Conservation (phyloP, 2,329 filamentous ascomycete genomes). For the Niveomyces coronatus region DNA sequence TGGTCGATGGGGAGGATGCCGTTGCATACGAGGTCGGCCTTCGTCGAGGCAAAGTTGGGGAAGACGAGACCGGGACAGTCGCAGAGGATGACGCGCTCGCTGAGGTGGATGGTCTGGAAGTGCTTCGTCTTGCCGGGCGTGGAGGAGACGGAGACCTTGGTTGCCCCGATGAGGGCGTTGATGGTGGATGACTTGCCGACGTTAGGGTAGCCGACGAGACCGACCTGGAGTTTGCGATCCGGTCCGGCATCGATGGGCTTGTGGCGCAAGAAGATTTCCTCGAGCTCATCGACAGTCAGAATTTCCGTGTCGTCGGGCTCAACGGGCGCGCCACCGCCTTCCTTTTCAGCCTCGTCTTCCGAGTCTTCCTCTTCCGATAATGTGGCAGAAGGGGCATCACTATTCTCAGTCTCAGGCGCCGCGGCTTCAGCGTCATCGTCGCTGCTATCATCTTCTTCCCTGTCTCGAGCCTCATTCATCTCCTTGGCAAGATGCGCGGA, state of each 20-base stretch:
- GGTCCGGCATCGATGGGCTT: constrained; percentile 40
- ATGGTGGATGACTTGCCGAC: constrained; percentile 99
- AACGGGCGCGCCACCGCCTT: constrained; percentile 17
- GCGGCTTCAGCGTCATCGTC: constrained; percentile 19
- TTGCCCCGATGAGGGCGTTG: constrained; percentile 95
- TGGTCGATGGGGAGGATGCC: constrained; percentile 95
- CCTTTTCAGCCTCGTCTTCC: constrained; percentile 15
- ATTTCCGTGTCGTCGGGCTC: constrained; percentile 61
- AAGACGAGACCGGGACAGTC: constrained; percentile 99
- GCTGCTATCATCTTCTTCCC: constrained; percentile 37
- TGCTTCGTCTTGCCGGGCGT: constrained; percentile 99
- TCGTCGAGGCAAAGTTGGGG: constrained; percentile 93
- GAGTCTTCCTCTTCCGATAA: constrained; percentile 16
- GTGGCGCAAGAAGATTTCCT: constrained; percentile 75
- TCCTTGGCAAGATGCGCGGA: constrained; percentile 89
- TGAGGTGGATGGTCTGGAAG: constrained; percentile 95
- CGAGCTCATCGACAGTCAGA: constrained; percentile 84
- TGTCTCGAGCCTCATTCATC: constrained; percentile 61
- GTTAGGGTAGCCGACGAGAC: constrained; percentile 94
- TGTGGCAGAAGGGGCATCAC: constrained; percentile 11
- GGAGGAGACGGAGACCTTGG: constrained; percentile 95
- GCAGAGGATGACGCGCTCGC: constrained; percentile 79
- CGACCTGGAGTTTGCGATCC: constrained; percentile 69
- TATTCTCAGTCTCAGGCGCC: constrained; percentile 17
- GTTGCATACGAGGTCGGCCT: constrained; percentile 91